Percentiles rank a stretch among this genome's conserved stretches.
These are phyloP conservation scores for Aspergillus udagawae DNA, from an alignment of 2,329 filamentous ascomycete species.

Conservation along the genomic window DNA sequence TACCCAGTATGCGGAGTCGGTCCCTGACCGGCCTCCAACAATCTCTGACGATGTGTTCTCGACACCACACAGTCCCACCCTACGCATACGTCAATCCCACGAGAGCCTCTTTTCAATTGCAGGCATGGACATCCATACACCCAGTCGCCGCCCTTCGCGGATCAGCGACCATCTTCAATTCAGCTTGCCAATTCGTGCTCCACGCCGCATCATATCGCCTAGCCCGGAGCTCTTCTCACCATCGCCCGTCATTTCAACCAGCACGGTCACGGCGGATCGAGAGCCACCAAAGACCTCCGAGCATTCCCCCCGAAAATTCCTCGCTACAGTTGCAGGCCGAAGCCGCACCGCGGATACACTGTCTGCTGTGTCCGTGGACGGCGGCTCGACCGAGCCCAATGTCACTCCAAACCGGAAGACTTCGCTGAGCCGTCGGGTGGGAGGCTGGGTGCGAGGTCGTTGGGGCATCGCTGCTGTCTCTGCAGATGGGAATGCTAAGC, in stretches of 20 bases:
- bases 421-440: slow-evolving; percentile 52
- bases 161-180: slow-evolving; percentile 53
- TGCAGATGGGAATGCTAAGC: slow-evolving; percentile 7
- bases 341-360: slow-evolving; percentile 15
- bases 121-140: slow-evolving; percentile 83
- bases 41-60: slow-evolving; percentile 21
- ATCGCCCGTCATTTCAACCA: slow-evolving; percentile 35
- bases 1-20: slow-evolving; percentile 12
- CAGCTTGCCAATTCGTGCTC: slow-evolving; percentile 40
- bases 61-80: slow-evolving; percentile 32
- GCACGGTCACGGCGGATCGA: slow-evolving; percentile 32
- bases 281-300: slow-evolving; percentile 19
- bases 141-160: slow-evolving; percentile 72
- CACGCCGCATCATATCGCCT: slow-evolving; percentile 45
- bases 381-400: slow-evolving; percentile 17
- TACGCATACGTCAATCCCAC: slow-evolving; percentile 70
- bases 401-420: slow-evolving; percentile 21
- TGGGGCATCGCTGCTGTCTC: slow-evolving; percentile 54
- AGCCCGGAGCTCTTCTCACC: slow-evolving; percentile 39
- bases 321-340: slow-evolving; percentile 33
- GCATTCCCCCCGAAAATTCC: slow-evolving; percentile 29
- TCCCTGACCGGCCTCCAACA: slow-evolving; percentile 8
- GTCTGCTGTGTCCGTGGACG: slow-evolving; percentile 20
- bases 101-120: slow-evolving; percentile 85
- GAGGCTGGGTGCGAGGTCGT: slow-evolving; percentile 61